phyloP scores from a whole-genome alignment of 2,329 filamentous ascomycete genomes.

The Talaromyces pinophilus region DNA sequence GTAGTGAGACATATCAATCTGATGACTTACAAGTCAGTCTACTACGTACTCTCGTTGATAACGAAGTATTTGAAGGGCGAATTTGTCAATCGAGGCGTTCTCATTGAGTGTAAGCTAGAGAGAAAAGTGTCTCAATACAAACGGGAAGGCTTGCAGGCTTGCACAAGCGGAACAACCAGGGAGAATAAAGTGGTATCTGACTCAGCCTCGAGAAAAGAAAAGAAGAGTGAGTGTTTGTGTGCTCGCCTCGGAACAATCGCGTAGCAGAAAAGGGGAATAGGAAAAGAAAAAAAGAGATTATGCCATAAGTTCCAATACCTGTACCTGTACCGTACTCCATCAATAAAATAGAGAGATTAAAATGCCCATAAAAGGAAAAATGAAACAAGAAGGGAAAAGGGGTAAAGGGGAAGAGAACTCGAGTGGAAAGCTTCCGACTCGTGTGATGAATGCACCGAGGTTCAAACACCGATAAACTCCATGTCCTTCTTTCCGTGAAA shows the following conservation, averaged over 20 bases:
- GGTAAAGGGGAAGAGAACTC: conserved; percentile 12
- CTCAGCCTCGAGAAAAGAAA: conserved; percentile 25
- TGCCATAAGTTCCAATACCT: conserved; percentile 22
- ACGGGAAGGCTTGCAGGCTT: background rate
- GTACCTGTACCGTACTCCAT: conserved; percentile 22
- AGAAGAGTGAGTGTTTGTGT: conserved; percentile 18
- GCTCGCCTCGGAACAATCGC: background rate
- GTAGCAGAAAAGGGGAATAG: conserved; percentile 18
- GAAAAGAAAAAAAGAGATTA: conserved; percentile 25
- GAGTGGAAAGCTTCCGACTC: background rate
- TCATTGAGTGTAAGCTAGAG: conserved; percentile 7
- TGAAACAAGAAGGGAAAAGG: conserved; percentile 23
- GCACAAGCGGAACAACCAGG: conserved; percentile 22
- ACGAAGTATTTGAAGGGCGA: background rate
- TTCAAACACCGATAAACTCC: conserved; percentile 19
- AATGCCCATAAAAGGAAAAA: conserved; percentile 24
- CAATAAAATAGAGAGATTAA: conserved; percentile 24
- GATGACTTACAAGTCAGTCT: background rate
- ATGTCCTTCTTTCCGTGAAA: conserved; percentile 15
- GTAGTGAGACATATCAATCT: background rate
- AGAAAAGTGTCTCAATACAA: background rate
- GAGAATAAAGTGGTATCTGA: conserved; percentile 26
- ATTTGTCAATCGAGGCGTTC: background rate
- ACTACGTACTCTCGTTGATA: background rate
- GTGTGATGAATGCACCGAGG: conserved; percentile 8